Percentiles rank a stretch among this genome's conserved stretches.
phyloP scores from a whole-genome alignment of 371 early-diverging fungal genomes.

The Apophysomyces variabilis region DNA sequence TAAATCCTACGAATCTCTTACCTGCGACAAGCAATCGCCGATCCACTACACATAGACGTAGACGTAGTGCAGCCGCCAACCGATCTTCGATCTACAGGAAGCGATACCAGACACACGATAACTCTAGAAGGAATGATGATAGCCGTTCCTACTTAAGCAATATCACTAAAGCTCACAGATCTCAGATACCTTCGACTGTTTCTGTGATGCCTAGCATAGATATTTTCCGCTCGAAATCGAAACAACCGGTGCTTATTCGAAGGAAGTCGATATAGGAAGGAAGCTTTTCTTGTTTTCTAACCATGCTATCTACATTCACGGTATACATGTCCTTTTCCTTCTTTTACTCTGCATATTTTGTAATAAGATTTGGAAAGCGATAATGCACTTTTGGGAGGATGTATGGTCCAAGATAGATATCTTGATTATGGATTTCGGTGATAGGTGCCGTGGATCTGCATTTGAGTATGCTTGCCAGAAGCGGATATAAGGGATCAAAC shows the following conservation, averaged over 20 bases:
- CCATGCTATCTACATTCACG: not conserved
- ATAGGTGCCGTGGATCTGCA: no score
- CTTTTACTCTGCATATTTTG: not conserved
- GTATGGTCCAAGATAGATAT: not conserved
- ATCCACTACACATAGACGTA: not conserved
- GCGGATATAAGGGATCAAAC: no score
- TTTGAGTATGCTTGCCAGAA: no score
- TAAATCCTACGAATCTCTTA: not conserved
- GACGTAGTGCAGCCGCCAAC: not conserved
- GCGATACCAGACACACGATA: conserved; percentile 1
- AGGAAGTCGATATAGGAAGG: conserved; percentile 1
- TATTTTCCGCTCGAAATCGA: not conserved
- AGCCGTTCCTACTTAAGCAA: not conserved
- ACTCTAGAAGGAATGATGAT: not conserved
- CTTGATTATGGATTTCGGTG: not conserved
- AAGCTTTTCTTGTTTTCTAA: not conserved
- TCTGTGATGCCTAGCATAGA: not conserved
- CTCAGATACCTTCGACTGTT: not conserved
- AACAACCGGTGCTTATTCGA: not conserved
- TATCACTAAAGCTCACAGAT: not conserved
- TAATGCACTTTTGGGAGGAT: not conserved
- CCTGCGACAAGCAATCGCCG: not conserved
- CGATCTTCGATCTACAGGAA: conserved; percentile 5
- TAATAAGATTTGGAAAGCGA: not conserved
- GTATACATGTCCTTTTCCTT: not conserved